Evolutionary conservation across 768 basidiomycete genomes (phyloP), one percentile per base, ranked within the genome.

Genomic region (Hemileccinum impolitum): DNA sequence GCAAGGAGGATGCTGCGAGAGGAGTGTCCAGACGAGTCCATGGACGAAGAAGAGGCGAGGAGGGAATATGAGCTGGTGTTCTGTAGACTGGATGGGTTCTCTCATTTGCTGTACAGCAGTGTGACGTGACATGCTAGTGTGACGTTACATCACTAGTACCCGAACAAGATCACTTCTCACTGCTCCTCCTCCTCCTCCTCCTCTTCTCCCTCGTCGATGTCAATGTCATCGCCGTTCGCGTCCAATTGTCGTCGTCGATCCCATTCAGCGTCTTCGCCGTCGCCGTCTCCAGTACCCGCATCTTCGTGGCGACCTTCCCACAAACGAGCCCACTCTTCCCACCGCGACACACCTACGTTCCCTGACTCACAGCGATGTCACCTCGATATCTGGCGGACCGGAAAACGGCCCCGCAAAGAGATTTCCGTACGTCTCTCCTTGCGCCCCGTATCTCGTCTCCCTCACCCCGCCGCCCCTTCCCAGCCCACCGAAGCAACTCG

Each of bases 371-470:
- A 73, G 47, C 79, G 71, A 63, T 77, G 75, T 74, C 79, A 77
- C 58, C 66, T 77, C 25, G 81, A 82, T 52, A 59, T 67, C 23
- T 80, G 77, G 75, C 68, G 77, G 51, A 72, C 73, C 47, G 75
- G 77, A 23, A 85, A 85, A 60, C 69, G 78, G 45, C 73, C 74
- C 28, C 78, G 80, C 19, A 64, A 75, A 46, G 75, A 78, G 50
- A 50, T 66, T 39, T 70, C 74, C 17, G 82, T 82, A 57, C 57
- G 79, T 51, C 25, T 46, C 28, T 39, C 25, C 19, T 39, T 11
- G 6, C 7, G 0, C 36, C 19, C 48, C 21, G 26, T 42, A 43
- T 49, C 26, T 6, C 23, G 23, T 23, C 45, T 50, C 35, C 17
- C 39, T 60, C 47, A 39, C 39, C 37, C 31, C 2, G n/a, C 19